These are phyloP conservation scores for Cercospora sojina DNA, from an alignment of 2,329 filamentous ascomycete species.

Conservation along the genomic window DNA sequence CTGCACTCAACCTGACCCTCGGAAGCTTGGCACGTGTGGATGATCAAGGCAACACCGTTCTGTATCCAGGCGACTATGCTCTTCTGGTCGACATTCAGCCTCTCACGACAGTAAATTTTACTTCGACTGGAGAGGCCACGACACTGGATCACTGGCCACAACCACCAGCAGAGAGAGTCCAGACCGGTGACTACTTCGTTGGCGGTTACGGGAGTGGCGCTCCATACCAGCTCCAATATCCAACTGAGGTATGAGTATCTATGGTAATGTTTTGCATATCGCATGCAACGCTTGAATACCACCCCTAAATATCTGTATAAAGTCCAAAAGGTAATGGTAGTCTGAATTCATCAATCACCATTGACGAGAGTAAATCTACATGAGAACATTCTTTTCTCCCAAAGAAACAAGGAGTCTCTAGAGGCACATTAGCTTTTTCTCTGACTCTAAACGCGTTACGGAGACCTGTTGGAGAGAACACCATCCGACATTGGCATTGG, in stretches of 20 bases:
- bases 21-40: constrained; percentile 53
- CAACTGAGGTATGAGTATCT: constrained; percentile 2
- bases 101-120: constrained; percentile 46
- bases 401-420: background rate
- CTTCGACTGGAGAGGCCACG: constrained; percentile 46
- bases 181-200: constrained; percentile 35
- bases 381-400: background rate
- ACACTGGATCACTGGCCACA: constrained; percentile 46
- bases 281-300: background rate
- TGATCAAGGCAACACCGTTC: constrained; percentile 50
- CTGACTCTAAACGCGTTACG: background rate
- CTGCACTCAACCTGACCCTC: constrained; percentile 47
- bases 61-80: constrained; percentile 56
- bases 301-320: background rate
- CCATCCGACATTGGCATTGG: background rate
- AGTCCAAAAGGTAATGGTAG: background rate
- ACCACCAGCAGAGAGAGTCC: constrained; percentile 27
- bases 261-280: background rate
- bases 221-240: constrained; percentile 17
- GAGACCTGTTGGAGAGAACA: background rate
- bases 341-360: background rate
- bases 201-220: constrained; percentile 31
- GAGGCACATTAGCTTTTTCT: background rate
- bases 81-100: constrained; percentile 49
- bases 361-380: background rate